These are phyloP conservation scores for Candida nonsorbophila DNA, from an alignment of 805 yeast species.

Conservation along the genomic window DNA sequence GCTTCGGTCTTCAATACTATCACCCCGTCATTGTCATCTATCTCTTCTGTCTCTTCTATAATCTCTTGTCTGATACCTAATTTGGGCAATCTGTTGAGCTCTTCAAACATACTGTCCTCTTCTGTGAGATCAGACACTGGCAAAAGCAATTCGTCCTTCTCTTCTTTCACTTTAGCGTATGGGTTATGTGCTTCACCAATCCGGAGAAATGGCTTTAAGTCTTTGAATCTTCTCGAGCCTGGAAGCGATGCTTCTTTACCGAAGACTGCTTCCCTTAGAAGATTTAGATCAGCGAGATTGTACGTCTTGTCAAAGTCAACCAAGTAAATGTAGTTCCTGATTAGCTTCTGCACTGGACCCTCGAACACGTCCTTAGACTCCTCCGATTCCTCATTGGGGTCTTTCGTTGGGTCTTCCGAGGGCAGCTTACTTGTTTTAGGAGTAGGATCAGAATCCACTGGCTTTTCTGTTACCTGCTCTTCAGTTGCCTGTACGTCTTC, in stretches of 20 bases:
- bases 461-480: neutral
- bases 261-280: conserved; percentile 39
- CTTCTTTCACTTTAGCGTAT: conserved; percentile 26
- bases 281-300: conserved; percentile 18
- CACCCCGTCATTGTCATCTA: conserved; percentile 27
- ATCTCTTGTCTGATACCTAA: conserved; percentile 53
- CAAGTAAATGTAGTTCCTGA: conserved; percentile 50
- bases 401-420: conserved; percentile 3
- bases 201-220: conserved; percentile 46
- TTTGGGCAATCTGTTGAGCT: conserved; percentile 46
- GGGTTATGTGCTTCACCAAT: conserved; percentile 37
- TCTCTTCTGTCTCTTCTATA: conserved; percentile 40
- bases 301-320: conserved; percentile 41
- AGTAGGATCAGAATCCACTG: no score
- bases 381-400: neutral
- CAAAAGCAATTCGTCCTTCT: conserved; percentile 26
- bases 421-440: neutral
- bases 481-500: no score
- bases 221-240: conserved; percentile 48
- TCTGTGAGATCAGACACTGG: conserved; percentile 29
- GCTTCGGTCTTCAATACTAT: conserved; percentile 57
- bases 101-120: conserved; percentile 35
- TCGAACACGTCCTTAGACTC: conserved; percentile 33
- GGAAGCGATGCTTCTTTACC: conserved; percentile 56
- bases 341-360: conserved; percentile 66